A percentile compares a stretch with the other conserved stretches of the same genome.
These are phyloP conservation scores for Saccharomyces hybrid DNA, from an alignment of 1,139 yeast species.

Conservation along the genomic window DNA sequence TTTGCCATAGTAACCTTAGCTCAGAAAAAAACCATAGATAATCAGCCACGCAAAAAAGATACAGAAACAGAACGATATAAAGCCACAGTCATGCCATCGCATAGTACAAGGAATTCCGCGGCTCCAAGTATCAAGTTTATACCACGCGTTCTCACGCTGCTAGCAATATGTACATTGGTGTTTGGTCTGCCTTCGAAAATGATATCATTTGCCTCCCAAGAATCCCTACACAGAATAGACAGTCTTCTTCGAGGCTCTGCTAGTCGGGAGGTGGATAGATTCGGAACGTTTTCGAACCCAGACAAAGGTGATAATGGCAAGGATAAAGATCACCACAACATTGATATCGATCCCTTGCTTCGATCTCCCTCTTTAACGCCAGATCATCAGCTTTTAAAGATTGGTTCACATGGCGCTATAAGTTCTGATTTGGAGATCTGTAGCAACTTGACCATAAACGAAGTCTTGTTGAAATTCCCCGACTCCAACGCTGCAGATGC, in stretches of 20 bases:
- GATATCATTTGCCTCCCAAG: not conserved
- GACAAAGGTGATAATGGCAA: not conserved
- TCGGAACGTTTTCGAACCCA: not conserved
- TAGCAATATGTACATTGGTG: not conserved
- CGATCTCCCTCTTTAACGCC: slow-evolving; percentile 36
- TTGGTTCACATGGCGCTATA: slow-evolving; percentile 53
- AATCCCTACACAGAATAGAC: not conserved
- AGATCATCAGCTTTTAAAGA: slow-evolving; percentile 30
- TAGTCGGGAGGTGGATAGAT: not conserved
- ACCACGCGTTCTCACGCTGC: not conserved
- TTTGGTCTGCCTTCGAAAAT: not conserved
- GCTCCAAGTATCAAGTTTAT: not conserved
- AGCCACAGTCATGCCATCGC: not conserved
- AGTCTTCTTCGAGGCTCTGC: not conserved
- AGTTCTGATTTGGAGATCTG: slow-evolving; percentile 69
- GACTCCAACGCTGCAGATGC: slow-evolving; percentile 78
- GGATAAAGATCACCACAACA: slow-evolving; percentile 18
- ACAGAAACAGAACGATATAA: too few relatives aligned
- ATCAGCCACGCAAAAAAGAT: too few relatives aligned
- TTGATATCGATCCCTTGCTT: slow-evolving; percentile 28
- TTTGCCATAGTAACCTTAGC: too few relatives aligned
- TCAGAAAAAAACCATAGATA: too few relatives aligned
- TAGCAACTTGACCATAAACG: slow-evolving; percentile 53
- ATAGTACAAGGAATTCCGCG: not conserved
- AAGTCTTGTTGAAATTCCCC: slow-evolving; percentile 39